phyloP scores from a whole-genome alignment of 768 basidiomycete genomes.

The Daedaleopsis sinensis region DNA sequence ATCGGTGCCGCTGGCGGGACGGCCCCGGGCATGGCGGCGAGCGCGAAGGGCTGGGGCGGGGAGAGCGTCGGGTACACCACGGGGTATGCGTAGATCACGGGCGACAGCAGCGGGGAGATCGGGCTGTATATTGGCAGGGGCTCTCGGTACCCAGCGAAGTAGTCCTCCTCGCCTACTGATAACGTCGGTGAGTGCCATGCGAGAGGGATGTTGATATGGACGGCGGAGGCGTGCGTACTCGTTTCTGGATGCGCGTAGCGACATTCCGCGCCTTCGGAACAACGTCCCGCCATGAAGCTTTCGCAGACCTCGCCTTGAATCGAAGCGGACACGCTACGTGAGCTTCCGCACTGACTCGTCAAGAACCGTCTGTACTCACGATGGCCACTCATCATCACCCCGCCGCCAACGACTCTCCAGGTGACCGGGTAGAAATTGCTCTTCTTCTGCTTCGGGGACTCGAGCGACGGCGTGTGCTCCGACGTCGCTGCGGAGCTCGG shows the following conservation, averaged over 20 bases:
- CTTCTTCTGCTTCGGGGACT: constrained; percentile 36
- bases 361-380: constrained; percentile 19
- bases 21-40: constrained; percentile 5
- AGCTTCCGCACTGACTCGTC: not conserved
- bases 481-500: constrained; percentile 4
- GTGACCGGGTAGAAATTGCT: constrained; percentile 61
- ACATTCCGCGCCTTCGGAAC: constrained; percentile 32
- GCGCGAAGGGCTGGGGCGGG: constrained; percentile 9
- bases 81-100: constrained; percentile 11
- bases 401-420: constrained; percentile 81
- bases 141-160: constrained; percentile 5
- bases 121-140: constrained; percentile 5
- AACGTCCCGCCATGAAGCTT: constrained; percentile 29
- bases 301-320: constrained; percentile 30
- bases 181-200: not conserved
- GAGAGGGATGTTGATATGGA: not conserved
- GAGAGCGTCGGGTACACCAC: constrained; percentile 11
- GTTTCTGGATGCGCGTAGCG: constrained; percentile 27
- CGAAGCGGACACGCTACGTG: not conserved
- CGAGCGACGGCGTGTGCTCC: not conserved
- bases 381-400: constrained; percentile 62
- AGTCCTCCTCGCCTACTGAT: constrained; percentile 1
- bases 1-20: not conserved
- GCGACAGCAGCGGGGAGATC: constrained; percentile 9
- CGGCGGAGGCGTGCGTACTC: constrained; percentile 1